phyloP scores from a whole-genome alignment of 1,284 basidiomycete species.

The Leccinum griseonigrum region DNA sequence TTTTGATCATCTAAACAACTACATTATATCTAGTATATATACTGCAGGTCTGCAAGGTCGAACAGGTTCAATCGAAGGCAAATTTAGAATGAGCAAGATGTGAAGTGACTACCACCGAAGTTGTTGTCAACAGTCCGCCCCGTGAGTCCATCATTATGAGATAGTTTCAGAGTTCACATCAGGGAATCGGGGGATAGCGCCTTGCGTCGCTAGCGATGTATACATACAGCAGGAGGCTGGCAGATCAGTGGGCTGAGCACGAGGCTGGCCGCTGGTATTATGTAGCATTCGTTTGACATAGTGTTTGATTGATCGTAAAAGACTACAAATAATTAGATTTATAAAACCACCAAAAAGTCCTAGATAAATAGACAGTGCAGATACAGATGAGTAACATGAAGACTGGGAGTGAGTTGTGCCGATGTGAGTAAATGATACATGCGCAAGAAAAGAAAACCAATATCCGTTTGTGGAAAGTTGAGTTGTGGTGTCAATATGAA shows the following conservation, averaged over 20 bases:
- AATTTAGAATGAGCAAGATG: no score
- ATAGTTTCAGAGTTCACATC: no score
- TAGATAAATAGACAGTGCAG: constrained; percentile 16
- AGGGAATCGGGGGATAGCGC: no score
- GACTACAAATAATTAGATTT: constrained; percentile 4
- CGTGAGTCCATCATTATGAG: no score
- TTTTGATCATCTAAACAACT: no score
- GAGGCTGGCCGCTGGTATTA: background rate
- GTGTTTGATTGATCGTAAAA: background rate
- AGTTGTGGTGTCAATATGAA: background rate
- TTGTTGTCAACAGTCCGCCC: no score
- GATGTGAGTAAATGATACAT: constrained; percentile 21
- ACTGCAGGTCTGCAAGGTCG: no score
- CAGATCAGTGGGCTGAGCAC: background rate
- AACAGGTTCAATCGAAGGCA: no score
- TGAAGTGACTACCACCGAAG: no score
- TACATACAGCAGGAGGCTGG: background rate
- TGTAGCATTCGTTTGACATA: background rate
- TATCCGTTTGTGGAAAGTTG: background rate
- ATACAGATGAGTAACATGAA: constrained; percentile 17
- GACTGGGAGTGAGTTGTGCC: constrained; percentile 3
- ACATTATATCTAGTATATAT: no score
- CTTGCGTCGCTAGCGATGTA: background rate
- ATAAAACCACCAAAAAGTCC: constrained; percentile 4
- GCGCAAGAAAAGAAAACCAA: background rate